Evolutionary conservation across 1,284 basidiomycete genomes (phyloP).

Genomic region (Heterobasidion annosum): DNA sequence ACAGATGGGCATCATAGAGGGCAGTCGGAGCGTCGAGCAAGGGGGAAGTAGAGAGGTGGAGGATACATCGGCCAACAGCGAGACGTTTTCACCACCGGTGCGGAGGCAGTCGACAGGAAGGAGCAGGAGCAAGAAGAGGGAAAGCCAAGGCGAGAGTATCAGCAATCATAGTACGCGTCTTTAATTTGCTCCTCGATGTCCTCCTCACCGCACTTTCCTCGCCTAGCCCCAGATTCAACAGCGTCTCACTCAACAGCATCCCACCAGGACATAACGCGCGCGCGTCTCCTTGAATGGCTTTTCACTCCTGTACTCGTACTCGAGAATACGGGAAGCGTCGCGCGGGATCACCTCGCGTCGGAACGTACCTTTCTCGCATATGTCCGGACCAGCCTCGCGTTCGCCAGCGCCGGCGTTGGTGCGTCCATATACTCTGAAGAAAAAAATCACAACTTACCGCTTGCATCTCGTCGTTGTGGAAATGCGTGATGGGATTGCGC

Average conservation of each 20-base stretch:
- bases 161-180: no score
- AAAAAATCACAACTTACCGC: background rate
- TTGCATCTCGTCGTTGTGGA: background rate
- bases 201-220: no score
- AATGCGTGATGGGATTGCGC: background rate
- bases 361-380: constrained; percentile 29
- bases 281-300: background rate
- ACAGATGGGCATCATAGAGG: no score
- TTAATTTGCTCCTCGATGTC: no score
- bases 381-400: constrained; percentile 24
- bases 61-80: no score
- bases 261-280: background rate
- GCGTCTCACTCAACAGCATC: background rate
- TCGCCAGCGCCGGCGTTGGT: constrained; percentile 37
- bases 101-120: no score
- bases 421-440: constrained; percentile 14
- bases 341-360: constrained; percentile 8
- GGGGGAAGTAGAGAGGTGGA: no score
- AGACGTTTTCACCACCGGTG: no score
- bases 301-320: background rate
- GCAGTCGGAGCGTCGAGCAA: no score
- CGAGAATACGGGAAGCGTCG: constrained; percentile 2
- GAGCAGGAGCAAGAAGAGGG: no score
- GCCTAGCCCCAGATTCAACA: background rate
- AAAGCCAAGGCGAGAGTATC: no score